Base-by-base conservation (phyloP, 805 yeast species). In the Starmerella bombicola region DNA sequence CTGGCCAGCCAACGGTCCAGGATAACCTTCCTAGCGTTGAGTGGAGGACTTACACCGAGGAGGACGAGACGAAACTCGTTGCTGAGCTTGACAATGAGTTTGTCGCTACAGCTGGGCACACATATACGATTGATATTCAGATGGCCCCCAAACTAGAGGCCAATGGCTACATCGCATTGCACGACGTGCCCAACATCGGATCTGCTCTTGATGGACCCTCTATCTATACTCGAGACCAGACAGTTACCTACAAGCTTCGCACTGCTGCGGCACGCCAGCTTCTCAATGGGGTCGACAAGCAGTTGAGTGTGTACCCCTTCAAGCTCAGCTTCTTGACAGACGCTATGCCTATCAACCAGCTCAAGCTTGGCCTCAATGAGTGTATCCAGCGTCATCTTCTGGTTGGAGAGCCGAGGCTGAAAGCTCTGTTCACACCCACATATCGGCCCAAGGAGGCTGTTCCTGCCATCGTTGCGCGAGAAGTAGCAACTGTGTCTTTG, bases 1-100 rank as follows among this genome's bases (percentile, higher is more conserved):
- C 94, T 30, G 98, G 98, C 40, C 98, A 91, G 67, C 78, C 86
- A 44, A 93, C 84, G 57, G 91, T 85, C 41, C 88, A 86, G 29
- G 98, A 88, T 65, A 95, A 83, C 50, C 82, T 80, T 64, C 86
- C 88, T 62, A 95, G 95, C 57, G 93, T 86, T 4, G 55, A 49
- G 15, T 65, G 69, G 70, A 54, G 55, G 18, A 50, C 46, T 34
- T 50, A 28, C 37, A 36, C 30, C 9, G 54, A 48, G 29, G 49
- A 38, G n/a, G 55, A 48, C 37, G 46, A 46, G 34, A 5, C 36
- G 8, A 26, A 26, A 21, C 41, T 42, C 10, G 35, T 36, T 3
- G 45, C 74, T 9, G 81, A 82, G 55, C 83, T 41, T 2, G 51
- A 47, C 32, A 35, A 31, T 8, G 28, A 83, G 33, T 81, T 84